Conservation (phyloP, 2,329 filamentous ascomycete species). For the Botrytis tulipae region DNA sequence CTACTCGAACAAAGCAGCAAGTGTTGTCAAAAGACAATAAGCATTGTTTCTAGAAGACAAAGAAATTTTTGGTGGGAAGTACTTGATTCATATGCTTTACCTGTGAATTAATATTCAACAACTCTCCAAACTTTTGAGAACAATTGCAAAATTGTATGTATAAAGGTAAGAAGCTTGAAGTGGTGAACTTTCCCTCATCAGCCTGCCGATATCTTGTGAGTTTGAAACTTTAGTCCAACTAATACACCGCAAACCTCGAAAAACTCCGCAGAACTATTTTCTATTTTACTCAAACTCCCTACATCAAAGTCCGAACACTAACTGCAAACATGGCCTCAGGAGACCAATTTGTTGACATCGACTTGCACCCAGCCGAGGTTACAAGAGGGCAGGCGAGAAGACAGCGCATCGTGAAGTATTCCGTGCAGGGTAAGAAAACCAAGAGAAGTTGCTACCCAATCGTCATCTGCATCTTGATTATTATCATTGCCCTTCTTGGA, state of each 20-base stretch:
- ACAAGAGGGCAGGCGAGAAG: not conserved
- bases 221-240: not conserved
- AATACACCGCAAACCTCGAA: not conserved
- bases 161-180: not conserved
- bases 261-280: not conserved
- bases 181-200: not conserved
- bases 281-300: not conserved
- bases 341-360: not conserved
- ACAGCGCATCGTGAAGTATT: not conserved
- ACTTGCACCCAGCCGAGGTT: not conserved
- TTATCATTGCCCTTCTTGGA: not conserved
- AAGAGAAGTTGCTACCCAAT: not conserved
- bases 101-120: not conserved
- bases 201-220: not conserved
- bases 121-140: not conserved
- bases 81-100: not conserved
- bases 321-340: not conserved
- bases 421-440: not conserved
- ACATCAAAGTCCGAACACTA: not conserved
- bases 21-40: not conserved
- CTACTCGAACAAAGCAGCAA: not conserved
- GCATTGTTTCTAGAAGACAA: not conserved
- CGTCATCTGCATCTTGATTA: not conserved
- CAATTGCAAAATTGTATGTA: not conserved
- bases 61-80: not conserved